Conservation (phyloP, 2,329 filamentous ascomycete genomes). For the Microsporum canis region DNA sequence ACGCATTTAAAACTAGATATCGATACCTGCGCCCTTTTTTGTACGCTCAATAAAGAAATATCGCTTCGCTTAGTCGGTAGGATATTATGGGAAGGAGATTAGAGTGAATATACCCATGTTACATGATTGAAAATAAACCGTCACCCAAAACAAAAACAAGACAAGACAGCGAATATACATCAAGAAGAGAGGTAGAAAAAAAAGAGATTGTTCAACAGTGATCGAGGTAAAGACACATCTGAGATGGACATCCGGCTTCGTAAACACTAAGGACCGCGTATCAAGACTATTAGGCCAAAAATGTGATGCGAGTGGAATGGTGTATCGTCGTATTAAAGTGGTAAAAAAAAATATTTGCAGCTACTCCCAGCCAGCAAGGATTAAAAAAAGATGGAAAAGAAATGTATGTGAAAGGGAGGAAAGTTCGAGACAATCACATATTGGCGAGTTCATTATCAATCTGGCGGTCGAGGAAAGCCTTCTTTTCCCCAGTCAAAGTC, state of each 20-base stretch:
- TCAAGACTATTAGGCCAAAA: background rate
- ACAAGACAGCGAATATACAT: slow-evolving; percentile 1
- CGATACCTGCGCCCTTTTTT: background rate
- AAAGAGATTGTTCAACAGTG: background rate
- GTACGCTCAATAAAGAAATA: background rate
- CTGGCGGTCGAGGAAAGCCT: slow-evolving; percentile 78
- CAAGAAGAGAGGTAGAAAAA: background rate
- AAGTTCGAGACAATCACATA: slow-evolving; percentile 50
- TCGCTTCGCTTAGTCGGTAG: background rate
- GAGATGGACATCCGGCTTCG: background rate
- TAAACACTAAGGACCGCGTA: background rate
- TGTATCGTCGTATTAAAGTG: slow-evolving; percentile 1
- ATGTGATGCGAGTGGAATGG: background rate
- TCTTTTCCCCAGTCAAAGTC: slow-evolving; percentile 73
- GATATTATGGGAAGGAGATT: slow-evolving; percentile 1
- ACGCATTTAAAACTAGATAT: background rate
- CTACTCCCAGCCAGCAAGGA: background rate
- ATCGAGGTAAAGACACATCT: background rate
- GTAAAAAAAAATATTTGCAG: background rate
- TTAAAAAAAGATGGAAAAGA: background rate
- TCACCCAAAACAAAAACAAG: background rate
- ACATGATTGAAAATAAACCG: background rate
- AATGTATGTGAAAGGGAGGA: background rate
- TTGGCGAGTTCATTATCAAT: slow-evolving; percentile 90
- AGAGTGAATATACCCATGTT: slow-evolving; percentile 2